These are phyloP conservation scores for Eremochloa ophiuroides DNA, from an alignment of 176 grass and related monocot genomes.

Conservation along the genomic window DNA sequence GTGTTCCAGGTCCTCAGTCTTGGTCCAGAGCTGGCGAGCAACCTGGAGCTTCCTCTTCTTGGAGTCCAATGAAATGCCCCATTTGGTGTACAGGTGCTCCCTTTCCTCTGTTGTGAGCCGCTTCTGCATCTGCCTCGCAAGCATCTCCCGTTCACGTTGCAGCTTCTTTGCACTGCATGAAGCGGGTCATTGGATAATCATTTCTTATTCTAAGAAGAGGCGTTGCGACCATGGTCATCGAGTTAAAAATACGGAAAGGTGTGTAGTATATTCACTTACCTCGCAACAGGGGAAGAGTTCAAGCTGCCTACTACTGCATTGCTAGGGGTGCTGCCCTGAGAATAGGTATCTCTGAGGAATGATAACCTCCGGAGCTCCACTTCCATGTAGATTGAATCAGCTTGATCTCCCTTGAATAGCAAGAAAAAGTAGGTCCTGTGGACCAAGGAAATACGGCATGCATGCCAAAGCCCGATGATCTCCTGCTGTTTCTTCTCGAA, in stretches of 20 bases:
- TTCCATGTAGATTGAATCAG: conserved; percentile 95
- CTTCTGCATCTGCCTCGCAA: conserved; percentile 75
- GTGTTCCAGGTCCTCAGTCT: conserved; percentile 65
- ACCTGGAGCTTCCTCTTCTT: conserved; percentile 87
- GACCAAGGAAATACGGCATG: conserved; percentile 75
- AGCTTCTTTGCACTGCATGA: conserved; percentile 56
- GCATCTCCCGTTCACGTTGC: conserved; percentile 77
- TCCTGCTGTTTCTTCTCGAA: conserved; percentile 84
- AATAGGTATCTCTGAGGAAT: conserved; percentile 63
- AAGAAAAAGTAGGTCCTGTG: conserved; percentile 94
- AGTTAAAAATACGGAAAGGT: not conserved
- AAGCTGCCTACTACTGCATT: conserved; percentile 33
- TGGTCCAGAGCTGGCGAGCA: conserved; percentile 59
- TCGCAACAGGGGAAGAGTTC: conserved; percentile 48
- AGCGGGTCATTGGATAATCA: not conserved
- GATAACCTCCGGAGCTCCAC: conserved; percentile 77
- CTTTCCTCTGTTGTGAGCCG: conserved; percentile 56
- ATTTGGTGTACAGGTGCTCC: conserved; percentile 71
- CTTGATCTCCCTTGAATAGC: conserved; percentile 86
- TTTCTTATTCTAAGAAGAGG: not conserved
- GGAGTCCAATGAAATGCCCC: conserved; percentile 70
- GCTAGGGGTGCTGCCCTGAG: conserved; percentile 42
- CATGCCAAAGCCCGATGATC: conserved; percentile 83
- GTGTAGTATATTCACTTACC: conserved; percentile 24
- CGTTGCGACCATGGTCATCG: not conserved